phyloP scores from a whole-genome alignment of 169 alveolate species.

The Plasmodium malariae region DNA sequence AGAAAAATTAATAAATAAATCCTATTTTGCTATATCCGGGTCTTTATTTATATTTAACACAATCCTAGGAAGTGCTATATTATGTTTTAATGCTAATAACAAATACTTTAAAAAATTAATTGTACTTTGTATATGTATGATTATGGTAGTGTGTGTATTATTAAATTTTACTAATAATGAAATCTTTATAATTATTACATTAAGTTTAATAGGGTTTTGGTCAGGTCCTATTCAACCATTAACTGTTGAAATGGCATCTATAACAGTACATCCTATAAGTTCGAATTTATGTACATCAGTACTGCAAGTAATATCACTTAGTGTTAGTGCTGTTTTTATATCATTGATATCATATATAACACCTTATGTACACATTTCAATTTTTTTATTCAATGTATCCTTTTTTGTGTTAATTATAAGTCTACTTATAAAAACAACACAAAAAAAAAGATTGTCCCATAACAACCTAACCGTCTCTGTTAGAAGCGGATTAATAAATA shows the following conservation, averaged over 20 bases:
- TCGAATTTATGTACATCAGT: conserved; percentile 57
- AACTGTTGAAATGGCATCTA: conserved; percentile 63
- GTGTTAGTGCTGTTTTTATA: conserved; percentile 48
- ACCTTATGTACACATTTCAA: not conserved
- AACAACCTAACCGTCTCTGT: conserved; percentile 25
- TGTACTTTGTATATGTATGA: conserved; percentile 28
- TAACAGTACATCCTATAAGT: conserved; percentile 37
- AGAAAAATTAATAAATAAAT: conserved; percentile 28
- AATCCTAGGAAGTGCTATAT: conserved; percentile 29
- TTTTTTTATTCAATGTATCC: conserved; percentile 20
- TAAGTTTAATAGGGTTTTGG: conserved; percentile 55
- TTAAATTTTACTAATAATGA: conserved; percentile 24
- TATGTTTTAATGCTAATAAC: conserved; percentile 40
- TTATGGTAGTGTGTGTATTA: conserved; percentile 30
- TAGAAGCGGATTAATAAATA: conserved; percentile 51
- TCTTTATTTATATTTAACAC: conserved; percentile 39
- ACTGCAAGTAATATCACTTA: conserved; percentile 47
- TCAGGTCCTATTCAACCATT: conserved; percentile 62
- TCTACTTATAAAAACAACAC: conserved; percentile 5
- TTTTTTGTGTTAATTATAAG: conserved; percentile 20
- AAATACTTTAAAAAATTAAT: conserved; percentile 27
- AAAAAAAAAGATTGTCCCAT: not conserved
- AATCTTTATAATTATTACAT: conserved; percentile 11
- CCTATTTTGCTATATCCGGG: conserved; percentile 26
- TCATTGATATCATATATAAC: conserved; percentile 47